Evolutionary conservation across 2,329 filamentous ascomycete species (phyloP).

Genomic region (Dendryphion nanum): DNA sequence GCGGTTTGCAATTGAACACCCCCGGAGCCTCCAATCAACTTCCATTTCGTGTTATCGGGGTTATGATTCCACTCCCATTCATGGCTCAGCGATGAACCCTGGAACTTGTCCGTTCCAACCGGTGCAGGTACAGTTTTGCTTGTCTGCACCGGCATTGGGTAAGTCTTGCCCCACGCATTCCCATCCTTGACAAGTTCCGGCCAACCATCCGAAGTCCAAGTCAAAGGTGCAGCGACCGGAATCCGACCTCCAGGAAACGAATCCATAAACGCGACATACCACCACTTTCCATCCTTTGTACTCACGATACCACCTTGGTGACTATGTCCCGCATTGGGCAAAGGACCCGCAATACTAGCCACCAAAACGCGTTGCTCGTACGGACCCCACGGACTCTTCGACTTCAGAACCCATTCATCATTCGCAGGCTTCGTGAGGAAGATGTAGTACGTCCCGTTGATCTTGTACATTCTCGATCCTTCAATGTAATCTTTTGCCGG

Average conservation of each 20-base stretch:
- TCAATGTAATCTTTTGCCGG: conserved; percentile 46
- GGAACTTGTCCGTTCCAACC: conserved; percentile 49
- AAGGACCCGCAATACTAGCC: conserved; percentile 43
- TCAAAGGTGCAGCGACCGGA: conserved; percentile 57
- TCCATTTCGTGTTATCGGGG: conserved; percentile 51
- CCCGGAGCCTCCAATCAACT: conserved; percentile 40
- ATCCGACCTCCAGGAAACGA: conserved; percentile 57
- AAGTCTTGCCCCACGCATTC: conserved; percentile 50
- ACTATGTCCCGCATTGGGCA: conserved; percentile 46
- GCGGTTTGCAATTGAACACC: conserved; percentile 49
- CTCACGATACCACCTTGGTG: conserved; percentile 59
- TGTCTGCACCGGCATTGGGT: conserved; percentile 36
- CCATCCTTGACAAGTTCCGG: conserved; percentile 46
- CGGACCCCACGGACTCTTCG: conserved; percentile 52
- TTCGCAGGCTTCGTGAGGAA: conserved; percentile 49
- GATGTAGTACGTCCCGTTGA: conserved; percentile 57
- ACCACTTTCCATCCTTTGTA: conserved; percentile 55
- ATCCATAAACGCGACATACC: conserved; percentile 58
- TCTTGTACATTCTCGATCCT: conserved; percentile 58
- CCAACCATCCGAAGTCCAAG: conserved; percentile 54
- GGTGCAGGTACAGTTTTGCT: conserved; percentile 28
- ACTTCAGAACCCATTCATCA: conserved; percentile 51
- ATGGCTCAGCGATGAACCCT: conserved; percentile 41
- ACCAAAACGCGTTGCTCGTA: conserved; percentile 50
- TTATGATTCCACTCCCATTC: conserved; percentile 65